Base-by-base conservation (phyloP, 1,284 basidiomycete genomes). In the Boletellus sp. region DNA sequence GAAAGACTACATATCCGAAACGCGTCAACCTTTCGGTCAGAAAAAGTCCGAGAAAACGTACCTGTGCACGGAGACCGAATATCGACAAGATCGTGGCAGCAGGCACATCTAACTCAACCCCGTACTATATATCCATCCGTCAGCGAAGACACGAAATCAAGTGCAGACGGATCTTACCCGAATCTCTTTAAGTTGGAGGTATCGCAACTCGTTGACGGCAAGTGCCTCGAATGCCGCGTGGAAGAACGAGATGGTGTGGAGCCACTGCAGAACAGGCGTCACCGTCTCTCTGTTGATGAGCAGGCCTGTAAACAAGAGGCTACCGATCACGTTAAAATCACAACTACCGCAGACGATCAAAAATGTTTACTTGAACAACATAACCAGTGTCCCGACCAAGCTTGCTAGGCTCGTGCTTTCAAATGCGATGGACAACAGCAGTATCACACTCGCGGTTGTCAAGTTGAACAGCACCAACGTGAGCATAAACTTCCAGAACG, bases 401-500 rank as follows among this genome's bases (percentile, higher is more conserved):
- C 91, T 97, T 1, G 94, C 94, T 11, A 98, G 85, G 48, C 91
- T 89, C 13, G 84, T 84, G 67, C 87, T 93, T 38, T 83, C 80
- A 59, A 97, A 88, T 0, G 91, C 84, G 50, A 98, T 91, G 11
- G 91, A 93, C 40, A 99, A 78, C 70, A 94, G 83, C 8, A 99
- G 75, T 36, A 98, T 89, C 42, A 95, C 89, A 61, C 88, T 91
- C 19, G 93, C 92, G 1, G 95, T 94, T 0, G 93, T 89, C 53
- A 98, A 74, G 72, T 97, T 98, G 83, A 98, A 98, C 39, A 97
- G 71, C 12, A 99, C 92, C 28, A 98, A 80, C 2, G 86, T 89
- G 58, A 99, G 83, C 73, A 97, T 86, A 75, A 98, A 98, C 73
- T 97, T 97, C 95, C 96, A 98, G 77, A 97, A 98, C 16, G 83